Conservation (phyloP, 345 rosid genomes). For the Camelina laxa region DNA sequence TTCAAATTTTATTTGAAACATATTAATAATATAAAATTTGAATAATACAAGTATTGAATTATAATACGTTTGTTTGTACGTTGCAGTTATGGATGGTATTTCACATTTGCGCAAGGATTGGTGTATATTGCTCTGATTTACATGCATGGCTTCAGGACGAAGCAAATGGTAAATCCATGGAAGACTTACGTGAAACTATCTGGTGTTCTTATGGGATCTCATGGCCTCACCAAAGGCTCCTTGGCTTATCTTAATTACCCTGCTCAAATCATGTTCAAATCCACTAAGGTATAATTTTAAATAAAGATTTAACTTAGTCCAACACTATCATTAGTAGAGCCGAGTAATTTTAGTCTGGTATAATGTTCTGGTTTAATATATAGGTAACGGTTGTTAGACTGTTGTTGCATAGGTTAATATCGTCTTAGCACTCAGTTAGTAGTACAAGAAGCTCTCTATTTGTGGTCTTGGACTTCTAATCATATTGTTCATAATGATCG, state of each 20-base stretch:
- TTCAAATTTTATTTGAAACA: not conserved
- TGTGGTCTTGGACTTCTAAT: too few species aligned
- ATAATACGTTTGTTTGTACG: conserved; percentile 4
- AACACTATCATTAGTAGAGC: not conserved
- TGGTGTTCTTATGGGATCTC: conserved; percentile 86
- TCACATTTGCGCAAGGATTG: conserved; percentile 88
- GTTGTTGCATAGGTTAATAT: too few species aligned
- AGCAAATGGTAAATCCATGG: conserved; percentile 93
- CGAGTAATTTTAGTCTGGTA: not conserved
- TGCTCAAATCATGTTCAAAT: conserved; percentile 91
- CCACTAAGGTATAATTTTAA: conserved; percentile 96
- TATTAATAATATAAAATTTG: not conserved
- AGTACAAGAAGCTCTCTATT: too few species aligned
- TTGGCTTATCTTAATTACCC: conserved; percentile 91
- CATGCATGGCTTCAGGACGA: conserved; percentile 77
- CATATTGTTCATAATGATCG: too few species aligned
- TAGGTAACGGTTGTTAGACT: too few species aligned
- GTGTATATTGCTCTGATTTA: conserved; percentile 72
- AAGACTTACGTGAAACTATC: conserved; percentile 78
- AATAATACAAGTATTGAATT: not conserved
- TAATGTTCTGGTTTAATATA: not conserved
- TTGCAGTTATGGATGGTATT: conserved; percentile 91
- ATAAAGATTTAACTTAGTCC: not conserved
- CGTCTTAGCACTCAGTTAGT: too few species aligned
- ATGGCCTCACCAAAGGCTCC: conserved; percentile 85